Percentiles rank a stretch among this genome's conserved stretches.
These are phyloP conservation scores for Rhizophora apiculata DNA, from an alignment of 345 rosid genomes.

Conservation along the genomic window DNA sequence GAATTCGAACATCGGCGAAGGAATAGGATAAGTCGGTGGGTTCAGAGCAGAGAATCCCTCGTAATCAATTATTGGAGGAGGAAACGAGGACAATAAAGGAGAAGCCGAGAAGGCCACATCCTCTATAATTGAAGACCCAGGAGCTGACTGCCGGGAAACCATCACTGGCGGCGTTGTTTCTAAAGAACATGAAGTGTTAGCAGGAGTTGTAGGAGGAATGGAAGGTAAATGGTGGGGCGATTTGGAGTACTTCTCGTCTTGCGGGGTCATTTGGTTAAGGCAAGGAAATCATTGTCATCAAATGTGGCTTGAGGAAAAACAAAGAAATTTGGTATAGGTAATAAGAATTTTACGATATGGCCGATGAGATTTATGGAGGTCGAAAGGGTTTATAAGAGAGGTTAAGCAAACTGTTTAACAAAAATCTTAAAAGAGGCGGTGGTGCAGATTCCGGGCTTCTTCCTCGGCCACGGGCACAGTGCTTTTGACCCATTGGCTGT, in stretches of 20 bases:
- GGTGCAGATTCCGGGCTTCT: slow-evolving; percentile 29
- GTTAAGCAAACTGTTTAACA: slow-evolving; percentile 36
- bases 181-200: slow-evolving; percentile 9
- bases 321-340: neutral
- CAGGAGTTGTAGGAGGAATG: neutral
- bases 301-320: neutral
- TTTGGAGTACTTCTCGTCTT: slow-evolving; percentile 21
- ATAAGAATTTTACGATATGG: neutral
- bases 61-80: slow-evolving; percentile 20
- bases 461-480: slow-evolving; percentile 14
- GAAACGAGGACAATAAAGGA: slow-evolving; percentile 21
- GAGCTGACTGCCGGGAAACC: slow-evolving; percentile 22
- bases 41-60: slow-evolving; percentile 21
- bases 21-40: neutral
- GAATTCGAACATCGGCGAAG: slow-evolving; percentile 7
- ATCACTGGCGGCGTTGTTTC: slow-evolving; percentile 11
- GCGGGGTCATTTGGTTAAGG: slow-evolving; percentile 30
- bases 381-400: slow-evolving; percentile 19
- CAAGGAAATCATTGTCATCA: neutral
- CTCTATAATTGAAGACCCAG: slow-evolving; percentile 30
- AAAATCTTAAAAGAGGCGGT: slow-evolving; percentile 52
- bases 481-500: slow-evolving; percentile 10
- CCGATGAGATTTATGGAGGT: neutral
- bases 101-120: slow-evolving; percentile 24
- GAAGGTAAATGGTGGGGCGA: slow-evolving; percentile 20